Evolutionary conservation across 192 early-diverging fungal species (phyloP).

Genomic region (Podila epicladia): DNA sequence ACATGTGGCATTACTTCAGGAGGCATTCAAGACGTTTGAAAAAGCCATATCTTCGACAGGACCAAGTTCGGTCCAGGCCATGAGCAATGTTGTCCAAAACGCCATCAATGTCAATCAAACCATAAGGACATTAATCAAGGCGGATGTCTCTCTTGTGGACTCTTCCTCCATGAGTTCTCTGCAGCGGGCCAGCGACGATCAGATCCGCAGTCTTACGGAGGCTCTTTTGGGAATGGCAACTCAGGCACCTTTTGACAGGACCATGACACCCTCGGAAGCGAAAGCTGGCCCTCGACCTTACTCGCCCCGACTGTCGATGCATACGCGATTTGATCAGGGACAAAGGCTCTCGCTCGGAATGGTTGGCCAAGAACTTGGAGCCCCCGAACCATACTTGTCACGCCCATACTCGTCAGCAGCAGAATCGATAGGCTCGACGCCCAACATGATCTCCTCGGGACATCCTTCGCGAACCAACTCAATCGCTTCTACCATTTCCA

Average conservation of each 20-base stretch:
- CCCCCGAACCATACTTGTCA: constrained; percentile 7
- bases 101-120: constrained; percentile 42
- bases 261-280: constrained; percentile 6
- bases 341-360: constrained; percentile 23
- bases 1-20: constrained; percentile 27
- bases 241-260: not conserved
- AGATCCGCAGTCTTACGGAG: constrained; percentile 42
- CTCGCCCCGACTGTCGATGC: constrained; percentile 17
- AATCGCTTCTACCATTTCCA: constrained; percentile 4
- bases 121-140: constrained; percentile 30
- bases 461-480: constrained; percentile 17
- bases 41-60: constrained; percentile 1
- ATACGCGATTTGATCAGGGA: constrained; percentile 13
- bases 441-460: constrained; percentile 20
- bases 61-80: not conserved
- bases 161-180: constrained; percentile 37
- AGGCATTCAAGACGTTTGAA: constrained; percentile 36
- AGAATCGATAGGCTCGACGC: not conserved
- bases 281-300: constrained; percentile 6
- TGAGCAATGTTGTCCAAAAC: constrained; percentile 27
- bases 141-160: constrained; percentile 34
- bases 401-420: constrained; percentile 8
- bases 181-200: constrained; percentile 35
- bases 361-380: constrained; percentile 23
- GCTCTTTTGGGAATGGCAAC: constrained; percentile 16